A percentile compares a stretch with the other conserved stretches of the same genome.
Evolutionary conservation across 2,329 filamentous ascomycete genomes (phyloP).

Genomic region (Colletotrichum gigasporum): DNA sequence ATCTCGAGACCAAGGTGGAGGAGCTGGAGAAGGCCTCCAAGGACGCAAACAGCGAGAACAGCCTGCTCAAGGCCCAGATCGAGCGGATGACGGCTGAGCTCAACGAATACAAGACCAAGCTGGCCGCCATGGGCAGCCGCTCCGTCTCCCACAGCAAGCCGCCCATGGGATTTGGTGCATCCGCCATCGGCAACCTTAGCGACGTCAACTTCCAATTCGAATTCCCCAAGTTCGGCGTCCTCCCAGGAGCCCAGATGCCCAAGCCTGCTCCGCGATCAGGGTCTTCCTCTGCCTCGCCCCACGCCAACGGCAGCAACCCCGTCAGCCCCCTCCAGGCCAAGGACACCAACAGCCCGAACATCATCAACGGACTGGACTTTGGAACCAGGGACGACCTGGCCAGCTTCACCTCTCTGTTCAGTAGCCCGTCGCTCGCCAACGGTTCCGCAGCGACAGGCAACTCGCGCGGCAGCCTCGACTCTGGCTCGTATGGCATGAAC

Average conservation of each 20-base stretch:
- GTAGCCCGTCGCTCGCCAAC: constrained; percentile 57
- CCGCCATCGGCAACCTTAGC: constrained; percentile 67
- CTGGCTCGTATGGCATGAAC: constrained; percentile 54
- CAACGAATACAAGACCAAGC: constrained; percentile 87
- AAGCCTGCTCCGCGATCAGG: constrained; percentile 31
- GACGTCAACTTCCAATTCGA: constrained; percentile 93
- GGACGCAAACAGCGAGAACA: constrained; percentile 86
- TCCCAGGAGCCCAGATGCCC: constrained; percentile 58
- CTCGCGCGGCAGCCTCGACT: constrained; percentile 62
- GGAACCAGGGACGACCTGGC: constrained; percentile 59
- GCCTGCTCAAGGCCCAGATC: constrained; percentile 83
- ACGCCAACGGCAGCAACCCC: constrained; percentile 39
- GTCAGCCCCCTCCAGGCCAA: constrained; percentile 45
- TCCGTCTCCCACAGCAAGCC: constrained; percentile 38
- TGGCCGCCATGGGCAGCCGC: constrained; percentile 65
- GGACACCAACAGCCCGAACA: constrained; percentile 42
- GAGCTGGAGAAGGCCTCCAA: constrained; percentile 86
- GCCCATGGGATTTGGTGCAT: constrained; percentile 57
- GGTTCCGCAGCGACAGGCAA: constrained; percentile 49
- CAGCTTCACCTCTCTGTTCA: constrained; percentile 68
- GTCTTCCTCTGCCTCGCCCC: constrained; percentile 27
- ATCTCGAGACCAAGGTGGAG: constrained; percentile 81
- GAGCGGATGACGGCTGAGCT: constrained; percentile 88
- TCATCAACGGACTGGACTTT: constrained; percentile 38
- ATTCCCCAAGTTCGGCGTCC: constrained; percentile 90